These are phyloP conservation scores for Deinandra increscens DNA, from an alignment of 129 eudicot genomes.

Conservation along the genomic window DNA sequence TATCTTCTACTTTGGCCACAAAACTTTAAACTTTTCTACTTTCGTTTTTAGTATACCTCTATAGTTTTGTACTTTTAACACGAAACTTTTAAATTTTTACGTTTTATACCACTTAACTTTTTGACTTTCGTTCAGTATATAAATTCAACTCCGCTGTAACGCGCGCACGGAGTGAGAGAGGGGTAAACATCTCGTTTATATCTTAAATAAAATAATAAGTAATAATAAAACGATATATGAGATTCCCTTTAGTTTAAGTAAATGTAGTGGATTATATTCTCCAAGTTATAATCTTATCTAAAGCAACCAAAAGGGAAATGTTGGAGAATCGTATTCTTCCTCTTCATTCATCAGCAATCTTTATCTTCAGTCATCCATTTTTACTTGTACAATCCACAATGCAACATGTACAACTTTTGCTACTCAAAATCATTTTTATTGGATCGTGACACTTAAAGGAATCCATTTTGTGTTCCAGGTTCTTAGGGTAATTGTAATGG, in stretches of 20 bases:
- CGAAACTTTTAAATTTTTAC: too few relatives aligned
- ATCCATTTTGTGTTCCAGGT: not conserved
- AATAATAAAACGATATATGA: not conserved
- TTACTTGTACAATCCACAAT: constrained; percentile 11
- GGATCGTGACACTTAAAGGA: not conserved
- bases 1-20: too few relatives aligned
- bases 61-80: too few relatives aligned
- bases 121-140: too few relatives aligned
- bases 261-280: constrained; percentile 34
- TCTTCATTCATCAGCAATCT: constrained; percentile 7
- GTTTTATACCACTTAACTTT: too few relatives aligned
- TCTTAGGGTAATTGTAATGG: too few relatives aligned
- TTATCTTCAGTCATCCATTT: not conserved
- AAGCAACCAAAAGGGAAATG: constrained; percentile 6
- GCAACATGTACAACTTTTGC: not conserved
- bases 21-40: too few relatives aligned
- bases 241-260: constrained; percentile 11
- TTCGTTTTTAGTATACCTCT: too few relatives aligned
- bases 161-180: too few relatives aligned
- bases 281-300: constrained; percentile 29
- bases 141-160: too few relatives aligned
- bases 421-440: not conserved
- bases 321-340: constrained; percentile 32
- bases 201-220: not conserved
- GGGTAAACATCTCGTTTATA: too few relatives aligned